Evolutionary conservation across 2,329 filamentous ascomycete genomes (phyloP).

Genomic region (Pestalotiopsis sp.): DNA sequence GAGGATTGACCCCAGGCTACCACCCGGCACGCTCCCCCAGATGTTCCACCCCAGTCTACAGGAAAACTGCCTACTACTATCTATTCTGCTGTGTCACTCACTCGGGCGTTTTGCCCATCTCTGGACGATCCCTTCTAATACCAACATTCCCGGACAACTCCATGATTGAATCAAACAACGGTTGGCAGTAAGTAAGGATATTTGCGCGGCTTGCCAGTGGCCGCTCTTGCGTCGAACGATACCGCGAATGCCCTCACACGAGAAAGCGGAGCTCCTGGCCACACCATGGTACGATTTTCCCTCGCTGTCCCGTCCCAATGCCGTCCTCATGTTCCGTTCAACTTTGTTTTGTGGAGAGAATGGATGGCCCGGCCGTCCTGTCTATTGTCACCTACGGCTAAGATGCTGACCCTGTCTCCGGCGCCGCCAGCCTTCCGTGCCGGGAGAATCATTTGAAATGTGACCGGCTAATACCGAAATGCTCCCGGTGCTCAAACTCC

Average conservation of each 20-base stretch:
- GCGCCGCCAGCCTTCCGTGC: slow-evolving; percentile 42
- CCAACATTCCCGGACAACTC: slow-evolving; percentile 1
- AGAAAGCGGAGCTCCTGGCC: slow-evolving; percentile 31
- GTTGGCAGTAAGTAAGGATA: slow-evolving; percentile 11
- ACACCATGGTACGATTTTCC: slow-evolving; percentile 32
- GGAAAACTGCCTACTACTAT: neutral
- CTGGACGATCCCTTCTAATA: slow-evolving; percentile 21
- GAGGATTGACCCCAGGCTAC: neutral
- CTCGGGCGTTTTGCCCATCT: slow-evolving; percentile 34
- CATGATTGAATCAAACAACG: neutral
- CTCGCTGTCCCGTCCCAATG: neutral
- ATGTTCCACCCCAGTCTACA: neutral
- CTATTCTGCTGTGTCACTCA: slow-evolving; percentile 14
- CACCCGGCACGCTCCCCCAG: neutral
- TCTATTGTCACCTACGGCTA: neutral
- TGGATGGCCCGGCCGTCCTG: neutral
- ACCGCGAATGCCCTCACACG: slow-evolving; percentile 35
- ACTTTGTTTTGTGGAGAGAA: slow-evolving; percentile 8
- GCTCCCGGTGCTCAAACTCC: slow-evolving; percentile 33
- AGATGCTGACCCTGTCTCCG: slow-evolving; percentile 6
- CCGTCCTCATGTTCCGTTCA: slow-evolving; percentile 3
- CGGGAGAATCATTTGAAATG: slow-evolving; percentile 51
- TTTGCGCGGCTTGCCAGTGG: neutral
- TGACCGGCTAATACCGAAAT: slow-evolving; percentile 38
- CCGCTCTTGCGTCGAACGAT: slow-evolving; percentile 13